Base-by-base conservation (phyloP, 345 rosid species). In the Viola odorata region DNA sequence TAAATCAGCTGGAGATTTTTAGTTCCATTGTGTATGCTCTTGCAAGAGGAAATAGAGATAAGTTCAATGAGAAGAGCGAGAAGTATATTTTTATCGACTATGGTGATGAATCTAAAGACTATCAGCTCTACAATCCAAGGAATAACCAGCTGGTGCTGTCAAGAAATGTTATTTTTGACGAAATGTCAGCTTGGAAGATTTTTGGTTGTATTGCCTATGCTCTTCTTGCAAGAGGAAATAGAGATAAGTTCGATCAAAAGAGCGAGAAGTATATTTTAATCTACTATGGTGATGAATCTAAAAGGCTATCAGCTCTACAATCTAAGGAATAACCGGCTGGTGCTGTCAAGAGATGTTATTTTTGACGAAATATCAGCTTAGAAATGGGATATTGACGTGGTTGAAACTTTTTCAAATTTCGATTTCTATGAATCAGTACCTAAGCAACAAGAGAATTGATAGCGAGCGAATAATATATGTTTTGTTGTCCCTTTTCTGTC, bases 171-270 rank as follows among this genome's bases (percentile, higher is more conserved):
- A 6, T 39, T 15, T 56, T 55, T 14, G 8, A n/a, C 40, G 59
- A 55, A 39, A 0, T 8, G 5, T 2, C 51, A 5, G 0, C 4
- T n/a, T 49, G 15, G 52, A 49, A 49, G n/a, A 12, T 12, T 2
- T 47, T 12, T 47, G 50, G 50, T 12, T 47, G 14, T 12, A 12
- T 45, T 8, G 44, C 53, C 3, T 47, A 48, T 60, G 36, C 23
- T 8, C 37, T 47, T 47, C n/a, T 47, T 37, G 6, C 42, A 12
- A 3, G 8, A 0, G 17, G 8, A 60, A 13, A 37, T 0, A 36
- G 53, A 37, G 53, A 37, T 5, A 60, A 48, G 13, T 60, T 60
- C 48, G 41, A 48, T 60, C 23, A 47, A 8, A 37, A 47, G 13
- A 7, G 15, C 5, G 14, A 36, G 23, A 60, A 36, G 7, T 36